Evolutionary conservation across 2,329 filamentous ascomycete genomes (phyloP), one percentile per base, ranked within the genome.

Genomic region (Aspergillus fructus): DNA sequence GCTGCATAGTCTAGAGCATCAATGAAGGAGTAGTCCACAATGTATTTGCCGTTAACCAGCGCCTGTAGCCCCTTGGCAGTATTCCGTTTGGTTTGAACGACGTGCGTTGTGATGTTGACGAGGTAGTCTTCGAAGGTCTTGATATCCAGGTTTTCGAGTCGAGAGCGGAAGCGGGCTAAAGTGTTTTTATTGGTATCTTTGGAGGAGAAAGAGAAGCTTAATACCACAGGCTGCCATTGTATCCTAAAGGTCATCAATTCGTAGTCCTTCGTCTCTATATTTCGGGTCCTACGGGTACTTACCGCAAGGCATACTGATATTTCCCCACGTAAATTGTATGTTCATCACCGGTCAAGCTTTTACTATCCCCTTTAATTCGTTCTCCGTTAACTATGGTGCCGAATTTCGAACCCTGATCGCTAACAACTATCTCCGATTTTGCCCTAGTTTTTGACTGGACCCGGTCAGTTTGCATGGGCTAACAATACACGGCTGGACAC

Each of bases 41-140:
- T 87, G 64, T 87, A 85, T 72, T 84, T 89, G 13, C 85, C 91
- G 66, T 92, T 89, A 39, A 97, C 87, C 9, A 99, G 79, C 2
- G 91, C 93, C 69, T 96, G 91, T 2, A 99, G 80, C 0, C 90
- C 91, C 63, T 91, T 92, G 0, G 93, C 84, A 0, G 91, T 93
- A 71, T 97, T 99, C 48, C 94, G 84, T 75, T 96, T 97, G 71
- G 87, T 90, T 7, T 91, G 87, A 34, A 97, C 86, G 11, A 96
- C 89, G 73, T 97, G 93, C 0, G 93, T 96, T 0, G 93, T 97
- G 27, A 83, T 77, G 15, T 78, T 81, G 24, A 82, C 77, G 23
- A 89, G 77, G 72, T 91, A 97, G 4, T 92, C 87, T 43, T 84
- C 80, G 13, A 89, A 78, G 13, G 91, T 87, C 73, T 97, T 97